These are phyloP conservation scores for Stylonectria norvegica DNA, from an alignment of 2,329 filamentous ascomycete genomes.

Conservation along the genomic window DNA sequence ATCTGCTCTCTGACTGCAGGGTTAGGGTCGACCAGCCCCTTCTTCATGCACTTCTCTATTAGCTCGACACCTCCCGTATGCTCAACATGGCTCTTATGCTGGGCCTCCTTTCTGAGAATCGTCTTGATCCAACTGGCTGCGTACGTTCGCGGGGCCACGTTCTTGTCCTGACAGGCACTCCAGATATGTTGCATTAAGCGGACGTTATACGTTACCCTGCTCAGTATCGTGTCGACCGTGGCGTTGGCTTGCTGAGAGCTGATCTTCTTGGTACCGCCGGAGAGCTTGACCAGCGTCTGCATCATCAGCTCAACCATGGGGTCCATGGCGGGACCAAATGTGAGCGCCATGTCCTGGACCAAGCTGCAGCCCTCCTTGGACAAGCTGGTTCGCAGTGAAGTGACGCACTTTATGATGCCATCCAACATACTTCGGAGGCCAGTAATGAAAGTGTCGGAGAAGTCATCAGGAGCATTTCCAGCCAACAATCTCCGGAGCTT, in stretches of 20 bases:
- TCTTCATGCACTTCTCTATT: conserved; percentile 84
- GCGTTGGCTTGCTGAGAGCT: conserved; percentile 76
- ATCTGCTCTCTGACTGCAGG: conserved; percentile 84
- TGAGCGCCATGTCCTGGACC: conserved; percentile 78
- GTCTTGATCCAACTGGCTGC: conserved; percentile 81
- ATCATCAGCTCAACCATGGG: conserved; percentile 86
- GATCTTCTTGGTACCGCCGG: conserved; percentile 88
- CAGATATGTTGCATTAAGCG: conserved; percentile 85
- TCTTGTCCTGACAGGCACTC: conserved; percentile 85
- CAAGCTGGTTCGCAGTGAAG: conserved; percentile 82
- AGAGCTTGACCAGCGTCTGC: conserved; percentile 86
- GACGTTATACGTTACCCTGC: conserved; percentile 72
- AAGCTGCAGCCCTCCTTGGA: conserved; percentile 82
- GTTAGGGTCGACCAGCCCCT: conserved; percentile 84
- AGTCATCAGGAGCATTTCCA: conserved; percentile 80
- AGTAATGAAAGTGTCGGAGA: conserved; percentile 64
- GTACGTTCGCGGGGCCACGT: conserved; percentile 78
- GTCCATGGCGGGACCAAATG: conserved; percentile 75
- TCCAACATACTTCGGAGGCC: conserved; percentile 74
- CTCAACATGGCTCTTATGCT: conserved; percentile 79
- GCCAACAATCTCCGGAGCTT: conserved; percentile 75
- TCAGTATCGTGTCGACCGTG: conserved; percentile 77
- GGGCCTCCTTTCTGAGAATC: conserved; percentile 70
- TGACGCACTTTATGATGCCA: conserved; percentile 81
- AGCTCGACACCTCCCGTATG: conserved; percentile 78